A percentile compares a stretch with the other conserved stretches of the same genome.
phyloP scores from a whole-genome alignment of 208 protist species.

The Porcisia hertigi region DNA sequence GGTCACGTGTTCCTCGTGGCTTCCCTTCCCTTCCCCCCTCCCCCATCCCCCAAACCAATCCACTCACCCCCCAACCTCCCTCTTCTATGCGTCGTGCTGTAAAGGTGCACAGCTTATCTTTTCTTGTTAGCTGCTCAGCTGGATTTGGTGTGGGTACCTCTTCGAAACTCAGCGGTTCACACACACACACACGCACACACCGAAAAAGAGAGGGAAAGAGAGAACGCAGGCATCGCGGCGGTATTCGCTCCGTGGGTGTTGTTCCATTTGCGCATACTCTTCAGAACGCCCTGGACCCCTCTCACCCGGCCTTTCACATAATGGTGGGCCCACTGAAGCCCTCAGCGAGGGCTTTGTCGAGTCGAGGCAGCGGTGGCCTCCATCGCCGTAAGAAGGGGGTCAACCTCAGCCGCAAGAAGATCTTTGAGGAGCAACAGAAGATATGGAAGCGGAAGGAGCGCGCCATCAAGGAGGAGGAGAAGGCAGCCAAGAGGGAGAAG shows the following conservation, averaged over 20 bases:
- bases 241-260: no score
- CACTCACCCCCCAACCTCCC: no score
- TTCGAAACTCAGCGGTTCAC: not conserved
- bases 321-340: slow-evolving; percentile 1
- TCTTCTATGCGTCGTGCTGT: no score
- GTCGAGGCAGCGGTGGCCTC: slow-evolving; percentile 11
- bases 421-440: slow-evolving; percentile 66
- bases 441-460: slow-evolving; percentile 57
- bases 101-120: not conserved
- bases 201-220: no score
- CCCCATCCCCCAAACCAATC: no score
- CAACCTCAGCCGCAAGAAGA: slow-evolving; percentile 81
- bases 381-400: slow-evolving; percentile 40
- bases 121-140: not conserved
- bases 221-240: no score
- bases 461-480: slow-evolving; percentile 44
- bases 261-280: no score
- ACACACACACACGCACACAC: not conserved
- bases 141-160: not conserved
- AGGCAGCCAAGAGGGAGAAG: slow-evolving; percentile 42
- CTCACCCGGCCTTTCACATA: not conserved
- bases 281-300: not conserved
- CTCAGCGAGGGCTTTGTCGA: not conserved
- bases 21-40: no score
- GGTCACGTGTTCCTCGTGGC: no score